Conservation (phyloP, 306 rosid genomes). For the Vigna hirtella region DNA sequence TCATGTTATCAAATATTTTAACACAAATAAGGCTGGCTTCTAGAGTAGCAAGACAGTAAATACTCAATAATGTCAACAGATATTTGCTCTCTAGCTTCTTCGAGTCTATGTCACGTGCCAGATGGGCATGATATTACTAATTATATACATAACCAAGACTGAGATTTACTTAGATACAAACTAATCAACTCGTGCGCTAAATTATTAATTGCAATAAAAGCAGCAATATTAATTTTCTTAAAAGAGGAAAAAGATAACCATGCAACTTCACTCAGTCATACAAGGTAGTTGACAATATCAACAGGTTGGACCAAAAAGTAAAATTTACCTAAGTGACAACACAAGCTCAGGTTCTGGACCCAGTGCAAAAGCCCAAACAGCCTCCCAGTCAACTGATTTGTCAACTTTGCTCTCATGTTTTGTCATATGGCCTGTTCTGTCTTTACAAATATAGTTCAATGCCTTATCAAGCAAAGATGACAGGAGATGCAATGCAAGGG, state of each 20-base stretch:
- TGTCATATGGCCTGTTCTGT: slow-evolving; percentile 51
- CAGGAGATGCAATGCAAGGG: slow-evolving; percentile 79
- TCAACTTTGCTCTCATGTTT: slow-evolving; percentile 48
- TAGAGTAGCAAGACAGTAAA: not conserved
- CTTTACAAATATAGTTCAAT: slow-evolving; percentile 54
- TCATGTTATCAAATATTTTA: not conserved
- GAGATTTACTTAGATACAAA: slow-evolving; percentile 12
- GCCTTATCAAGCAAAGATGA: slow-evolving; percentile 81
- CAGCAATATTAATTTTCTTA: slow-evolving; percentile 22
- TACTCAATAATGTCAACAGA: slow-evolving; percentile 12
- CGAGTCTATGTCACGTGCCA: slow-evolving; percentile 15
- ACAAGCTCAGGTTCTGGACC: slow-evolving; percentile 98
- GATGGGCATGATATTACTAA: slow-evolving; percentile 7
- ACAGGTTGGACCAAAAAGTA: slow-evolving; percentile 33
- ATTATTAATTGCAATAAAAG: slow-evolving; percentile 25
- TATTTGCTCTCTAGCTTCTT: slow-evolving; percentile 21
- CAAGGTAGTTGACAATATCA: slow-evolving; percentile 37
- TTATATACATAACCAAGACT: slow-evolving; percentile 14
- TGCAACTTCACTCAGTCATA: not conserved
- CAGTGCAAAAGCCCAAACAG: slow-evolving; percentile 91
- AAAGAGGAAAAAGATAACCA: not conserved
- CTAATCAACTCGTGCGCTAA: slow-evolving; percentile 10
- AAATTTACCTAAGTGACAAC: slow-evolving; percentile 78
- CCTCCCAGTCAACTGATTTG: slow-evolving; percentile 78
- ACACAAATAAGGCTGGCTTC: slow-evolving; percentile 15